Percentiles rank a stretch among this genome's conserved stretches.
phyloP scores from a whole-genome alignment of 2,329 filamentous ascomycete species.

The Colletotrichum costaricense region DNA sequence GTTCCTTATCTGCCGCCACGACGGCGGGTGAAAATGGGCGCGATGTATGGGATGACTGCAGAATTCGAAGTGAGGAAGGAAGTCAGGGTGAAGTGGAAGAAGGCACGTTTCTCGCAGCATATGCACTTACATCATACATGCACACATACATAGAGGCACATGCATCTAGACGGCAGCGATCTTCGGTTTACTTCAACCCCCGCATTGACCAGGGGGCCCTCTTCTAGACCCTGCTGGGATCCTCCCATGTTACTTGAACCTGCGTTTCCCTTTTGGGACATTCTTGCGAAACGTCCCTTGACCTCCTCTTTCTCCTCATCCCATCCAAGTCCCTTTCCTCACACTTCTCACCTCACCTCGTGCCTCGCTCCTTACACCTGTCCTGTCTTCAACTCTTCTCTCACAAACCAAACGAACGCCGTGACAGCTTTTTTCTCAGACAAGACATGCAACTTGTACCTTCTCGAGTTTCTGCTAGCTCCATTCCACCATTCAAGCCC shows the following conservation, averaged over 20 bases:
- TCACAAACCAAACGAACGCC: not conserved
- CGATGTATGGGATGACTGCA: not conserved
- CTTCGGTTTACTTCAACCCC: conserved; percentile 30
- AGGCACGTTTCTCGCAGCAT: too few species aligned
- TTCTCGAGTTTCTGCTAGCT: not conserved
- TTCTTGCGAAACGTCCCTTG: conserved; percentile 39
- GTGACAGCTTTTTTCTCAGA: not conserved
- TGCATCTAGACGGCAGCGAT: conserved; percentile 26
- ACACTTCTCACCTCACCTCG: conserved; percentile 3
- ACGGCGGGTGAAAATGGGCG: not conserved
- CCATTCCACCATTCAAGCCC: not conserved
- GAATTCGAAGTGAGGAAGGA: not conserved
- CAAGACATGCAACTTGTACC: not conserved
- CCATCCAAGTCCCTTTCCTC: conserved; percentile 12
- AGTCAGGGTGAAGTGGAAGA: not conserved
- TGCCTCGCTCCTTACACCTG: conserved; percentile 7
- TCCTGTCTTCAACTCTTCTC: conserved; percentile 2
- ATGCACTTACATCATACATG: not conserved
- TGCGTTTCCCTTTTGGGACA: conserved; percentile 38
- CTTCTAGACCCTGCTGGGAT: conserved; percentile 27
- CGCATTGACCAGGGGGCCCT: conserved; percentile 25
- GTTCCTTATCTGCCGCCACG: not conserved
- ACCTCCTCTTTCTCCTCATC: conserved; percentile 21
- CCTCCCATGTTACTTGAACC: conserved; percentile 15
- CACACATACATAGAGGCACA: too few species aligned